These are phyloP conservation scores for Rhamnella rubrinervis DNA, from an alignment of 331 rosid species.

Conservation along the genomic window DNA sequence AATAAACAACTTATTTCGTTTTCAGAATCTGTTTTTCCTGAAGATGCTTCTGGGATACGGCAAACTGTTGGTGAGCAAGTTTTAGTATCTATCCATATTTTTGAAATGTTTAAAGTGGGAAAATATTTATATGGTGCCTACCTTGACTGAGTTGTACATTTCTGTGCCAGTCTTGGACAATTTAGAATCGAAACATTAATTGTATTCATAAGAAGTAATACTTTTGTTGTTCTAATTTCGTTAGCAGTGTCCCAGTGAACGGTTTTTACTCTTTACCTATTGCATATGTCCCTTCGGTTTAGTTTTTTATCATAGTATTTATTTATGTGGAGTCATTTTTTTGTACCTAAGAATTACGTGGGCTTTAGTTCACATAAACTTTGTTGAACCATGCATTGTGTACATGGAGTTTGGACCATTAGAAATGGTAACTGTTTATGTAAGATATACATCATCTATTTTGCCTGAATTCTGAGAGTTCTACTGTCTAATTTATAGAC, in stretches of 20 bases:
- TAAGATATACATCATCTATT: background rate
- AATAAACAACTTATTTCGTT: slow-evolving; percentile 51
- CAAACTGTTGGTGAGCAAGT: slow-evolving; percentile 57
- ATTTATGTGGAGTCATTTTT: no score
- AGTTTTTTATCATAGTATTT: no score
- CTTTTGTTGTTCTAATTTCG: background rate
- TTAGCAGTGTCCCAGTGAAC: background rate
- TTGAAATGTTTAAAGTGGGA: background rate
- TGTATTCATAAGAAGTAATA: no score
- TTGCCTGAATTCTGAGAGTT: slow-evolving; percentile 17
- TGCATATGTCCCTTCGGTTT: no score
- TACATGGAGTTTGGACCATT: background rate
- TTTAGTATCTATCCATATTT: background rate
- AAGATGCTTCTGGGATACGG: slow-evolving; percentile 28
- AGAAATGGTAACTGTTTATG: background rate
- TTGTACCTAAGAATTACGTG: no score
- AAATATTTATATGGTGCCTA: no score
- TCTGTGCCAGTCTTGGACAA: background rate
- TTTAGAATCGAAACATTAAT: no score
- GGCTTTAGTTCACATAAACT: no score
- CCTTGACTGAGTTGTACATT: no score
- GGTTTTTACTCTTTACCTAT: no score
- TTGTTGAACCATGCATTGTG: background rate
- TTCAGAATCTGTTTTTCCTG: slow-evolving; percentile 62
- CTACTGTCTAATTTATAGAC: slow-evolving; percentile 56